Evolutionary conservation across 495 filamentous ascomycete genomes (phyloP), one percentile per base, ranked within the genome.

Genomic region (Daldinia caldariorum): DNA sequence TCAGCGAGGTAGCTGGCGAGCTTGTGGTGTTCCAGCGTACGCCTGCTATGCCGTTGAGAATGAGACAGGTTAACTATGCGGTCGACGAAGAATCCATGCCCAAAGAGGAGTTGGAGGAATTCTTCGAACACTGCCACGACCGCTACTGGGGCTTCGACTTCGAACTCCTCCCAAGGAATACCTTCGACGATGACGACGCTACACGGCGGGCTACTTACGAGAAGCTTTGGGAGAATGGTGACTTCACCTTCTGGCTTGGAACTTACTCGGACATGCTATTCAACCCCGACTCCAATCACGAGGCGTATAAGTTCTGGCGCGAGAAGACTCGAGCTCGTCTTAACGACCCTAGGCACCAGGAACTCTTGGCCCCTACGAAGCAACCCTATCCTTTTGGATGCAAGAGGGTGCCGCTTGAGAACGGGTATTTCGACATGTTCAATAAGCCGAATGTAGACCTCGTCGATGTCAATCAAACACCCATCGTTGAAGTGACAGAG

Each of bases 401-500:
- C 7, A 89, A 88, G 70, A 80, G 88, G 0, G 83, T 84, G 2
- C 84, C 79, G 14, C 78, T 90, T 5, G 86, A 89, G 63, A 63
- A 77, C 22, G 75, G 83, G 49, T 90, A 85, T 75, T 89, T 84
- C 63, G 87, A 89, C 66, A 79, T 83, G 38, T 86, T 89, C 76
- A 86, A 89, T 63, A 73, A 77, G 16, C 76, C 80, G 0, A 85
- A 84, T 63, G 86, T 89, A 16, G 76, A 87, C 31, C 49, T 90
- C 10, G 78, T 90, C 32, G 77, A 86, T 70, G 81, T 85, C 61
- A 79, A 82, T 1, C 41, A 72, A 0, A 86, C 85, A 62, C 79
- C 83, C 0, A 85, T 90, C 39, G 74, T 70, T 0, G 79, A 79
- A 14, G 78, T 90, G 29, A 80, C 77, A 9, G 69, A 78, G 32